These are phyloP conservation scores for Xylaria telfairii DNA, from an alignment of 495 filamentous ascomycete genomes.

Conservation along the genomic window DNA sequence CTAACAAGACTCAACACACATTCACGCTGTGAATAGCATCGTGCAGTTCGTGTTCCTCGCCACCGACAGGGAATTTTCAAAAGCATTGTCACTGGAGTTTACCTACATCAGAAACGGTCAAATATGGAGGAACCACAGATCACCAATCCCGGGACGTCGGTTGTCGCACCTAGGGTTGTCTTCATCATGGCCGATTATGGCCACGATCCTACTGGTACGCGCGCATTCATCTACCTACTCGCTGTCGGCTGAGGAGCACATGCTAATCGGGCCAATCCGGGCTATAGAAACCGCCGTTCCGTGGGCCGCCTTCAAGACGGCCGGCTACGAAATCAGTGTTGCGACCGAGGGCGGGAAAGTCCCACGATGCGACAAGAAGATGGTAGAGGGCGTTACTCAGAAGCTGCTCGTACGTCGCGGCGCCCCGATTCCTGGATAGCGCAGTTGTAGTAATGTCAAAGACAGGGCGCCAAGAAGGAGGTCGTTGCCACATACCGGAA, in stretches of 20 bases:
- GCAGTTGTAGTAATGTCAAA: slow-evolving; percentile 22
- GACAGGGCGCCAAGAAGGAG: slow-evolving; percentile 54
- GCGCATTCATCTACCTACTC: background rate
- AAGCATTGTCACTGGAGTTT: background rate
- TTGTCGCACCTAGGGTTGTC: slow-evolving; percentile 40
- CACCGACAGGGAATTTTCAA: background rate
- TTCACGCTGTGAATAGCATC: background rate
- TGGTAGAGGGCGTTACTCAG: slow-evolving; percentile 59
- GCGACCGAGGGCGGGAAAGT: slow-evolving; percentile 58
- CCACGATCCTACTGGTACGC: slow-evolving; percentile 60
- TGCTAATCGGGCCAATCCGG: background rate
- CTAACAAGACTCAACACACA: background rate
- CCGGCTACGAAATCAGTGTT: slow-evolving; percentile 56
- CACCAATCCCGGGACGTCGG: slow-evolving; percentile 27
- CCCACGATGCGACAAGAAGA: slow-evolving; percentile 58
- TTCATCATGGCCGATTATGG: slow-evolving; percentile 63
- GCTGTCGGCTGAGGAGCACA: background rate
- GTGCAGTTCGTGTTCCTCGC: background rate
- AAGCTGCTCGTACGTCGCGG: slow-evolving; percentile 53
- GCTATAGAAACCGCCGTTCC: slow-evolving; percentile 58
- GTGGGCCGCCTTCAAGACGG: slow-evolving; percentile 57
- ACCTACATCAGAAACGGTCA: background rate
- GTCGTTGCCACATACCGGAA: slow-evolving; percentile 48
- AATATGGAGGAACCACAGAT: slow-evolving; percentile 36
- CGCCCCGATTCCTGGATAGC: slow-evolving; percentile 1